phyloP scores from a whole-genome alignment of 2,329 filamentous ascomycete genomes.

The Ceratocystis destructans region DNA sequence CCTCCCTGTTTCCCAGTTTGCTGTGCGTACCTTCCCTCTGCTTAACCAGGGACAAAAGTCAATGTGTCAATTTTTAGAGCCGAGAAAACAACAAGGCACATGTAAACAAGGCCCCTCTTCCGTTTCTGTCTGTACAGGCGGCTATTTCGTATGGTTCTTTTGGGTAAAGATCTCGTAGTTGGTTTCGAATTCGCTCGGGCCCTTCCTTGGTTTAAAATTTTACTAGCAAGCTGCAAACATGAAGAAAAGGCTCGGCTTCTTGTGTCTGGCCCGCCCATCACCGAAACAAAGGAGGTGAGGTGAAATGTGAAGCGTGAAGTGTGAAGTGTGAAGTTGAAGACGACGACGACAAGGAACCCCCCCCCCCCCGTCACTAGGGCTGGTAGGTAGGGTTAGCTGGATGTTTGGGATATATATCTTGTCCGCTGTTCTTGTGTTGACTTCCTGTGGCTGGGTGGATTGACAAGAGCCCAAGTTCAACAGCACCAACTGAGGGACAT shows the following conservation, averaged over 20 bases:
- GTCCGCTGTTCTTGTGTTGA: background rate
- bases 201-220: background rate
- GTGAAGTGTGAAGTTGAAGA: background rate
- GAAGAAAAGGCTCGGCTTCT: background rate
- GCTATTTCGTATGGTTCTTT: background rate
- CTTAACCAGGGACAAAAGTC: background rate
- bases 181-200: constrained; percentile 8
- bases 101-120: background rate
- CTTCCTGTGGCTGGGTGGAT: background rate
- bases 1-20: background rate
- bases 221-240: background rate
- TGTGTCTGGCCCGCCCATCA: background rate
- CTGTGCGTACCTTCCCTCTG: no score
- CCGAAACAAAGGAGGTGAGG: constrained; percentile 2
- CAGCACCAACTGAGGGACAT: background rate
- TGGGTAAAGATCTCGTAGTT: constrained; percentile 8
- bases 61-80: background rate
- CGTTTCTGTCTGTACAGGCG: background rate
- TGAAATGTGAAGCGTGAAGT: background rate
- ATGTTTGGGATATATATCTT: background rate
- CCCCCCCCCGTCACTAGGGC: background rate
- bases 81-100: background rate
- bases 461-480: background rate
- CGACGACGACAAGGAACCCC: background rate
- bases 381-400: background rate